Base-by-base conservation (phyloP, 2,329 filamentous ascomycete genomes). In the Juglanconis sp. region DNA sequence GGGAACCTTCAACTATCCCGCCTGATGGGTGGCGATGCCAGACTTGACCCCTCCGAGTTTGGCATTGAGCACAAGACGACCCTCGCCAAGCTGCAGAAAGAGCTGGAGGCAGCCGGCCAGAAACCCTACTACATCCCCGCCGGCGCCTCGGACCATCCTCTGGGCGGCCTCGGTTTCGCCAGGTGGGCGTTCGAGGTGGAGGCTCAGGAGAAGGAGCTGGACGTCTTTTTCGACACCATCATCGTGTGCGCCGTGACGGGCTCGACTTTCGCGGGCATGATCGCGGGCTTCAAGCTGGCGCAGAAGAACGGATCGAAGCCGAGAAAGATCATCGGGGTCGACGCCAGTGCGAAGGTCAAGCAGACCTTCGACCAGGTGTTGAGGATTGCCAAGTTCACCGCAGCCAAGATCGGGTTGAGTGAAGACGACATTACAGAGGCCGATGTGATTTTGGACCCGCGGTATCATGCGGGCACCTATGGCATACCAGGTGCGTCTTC, bases 71-170 rank as follows among this genome's bases (percentile, higher is more conserved):
- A 90, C 74, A 89, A 89, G 73, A 72, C 74, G 0, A 87, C 85
- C 0, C 78, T 87, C 3, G 77, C 79, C 53, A 71, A 77, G 1
- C 75, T 88, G 3, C 77, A 80, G 47, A 73, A 80, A 13, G 82
- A 87, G 67, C 79, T 87, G 15, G 73, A 76, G 60, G 70, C 67
- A 0, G 69, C 69, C 1, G 87, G 86, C 0, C 79, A 81, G 42
- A 86, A 83, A 70, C 86, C 88, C 0, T 91, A 90, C 69, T 88
- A 87, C 68, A 89, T 91, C 64, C 88, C 88, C 4, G 87, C 87
- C 0, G 88, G 88, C 0, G 87, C 87, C 1, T 88, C 84, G 0
- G 87, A 90, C 69, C 88, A 91, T 69, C 85, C 86, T 0, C 77
- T 90, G 0, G 88, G 88, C 3, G 88, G 88, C 0, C 71, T 91